A percentile compares a stretch with the other conserved stretches of the same genome.
phyloP scores from a whole-genome alignment of 345 rosid genomes.

The Melaleuca alternifolia region DNA sequence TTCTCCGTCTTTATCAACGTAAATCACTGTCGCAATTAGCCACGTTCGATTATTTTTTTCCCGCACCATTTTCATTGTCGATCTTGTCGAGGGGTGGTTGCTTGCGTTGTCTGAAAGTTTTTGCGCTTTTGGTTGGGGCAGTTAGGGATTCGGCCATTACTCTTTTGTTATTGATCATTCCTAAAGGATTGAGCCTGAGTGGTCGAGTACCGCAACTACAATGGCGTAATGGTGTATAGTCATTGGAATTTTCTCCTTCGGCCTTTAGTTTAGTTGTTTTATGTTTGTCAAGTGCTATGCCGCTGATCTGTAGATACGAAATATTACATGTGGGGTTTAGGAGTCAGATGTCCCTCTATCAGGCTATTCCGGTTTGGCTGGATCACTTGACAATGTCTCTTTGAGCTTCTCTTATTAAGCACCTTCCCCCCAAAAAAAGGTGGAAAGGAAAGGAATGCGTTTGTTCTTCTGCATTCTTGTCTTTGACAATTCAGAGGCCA shows the following conservation, averaged over 20 bases:
- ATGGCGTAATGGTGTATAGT: not conserved
- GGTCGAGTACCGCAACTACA: not conserved
- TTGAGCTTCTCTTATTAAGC: too few relatives aligned
- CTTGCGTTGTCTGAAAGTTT: not conserved
- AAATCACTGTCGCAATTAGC: not conserved
- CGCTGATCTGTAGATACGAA: too few relatives aligned
- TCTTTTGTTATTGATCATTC: not conserved
- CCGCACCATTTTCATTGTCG: too few relatives aligned
- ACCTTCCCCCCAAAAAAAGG: too few relatives aligned
- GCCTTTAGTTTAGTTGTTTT: not conserved
- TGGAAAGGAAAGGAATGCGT: too few relatives aligned
- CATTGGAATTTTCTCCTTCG: not conserved
- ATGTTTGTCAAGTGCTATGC: too few relatives aligned
- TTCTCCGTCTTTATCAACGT: not conserved
- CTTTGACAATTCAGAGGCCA: not conserved
- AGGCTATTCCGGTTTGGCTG: too few relatives aligned
- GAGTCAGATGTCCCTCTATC: too few relatives aligned
- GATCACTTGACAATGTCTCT: too few relatives aligned
- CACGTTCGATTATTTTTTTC: too few relatives aligned
- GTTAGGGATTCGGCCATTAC: not conserved
- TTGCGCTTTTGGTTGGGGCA: not conserved
- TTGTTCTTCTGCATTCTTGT: not conserved
- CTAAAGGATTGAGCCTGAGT: not conserved
- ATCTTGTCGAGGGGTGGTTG: not conserved
- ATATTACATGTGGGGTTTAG: too few relatives aligned